These are phyloP conservation scores for Bidens hawaiensis DNA, from an alignment of 140 eudicot species.

Conservation along the genomic window DNA sequence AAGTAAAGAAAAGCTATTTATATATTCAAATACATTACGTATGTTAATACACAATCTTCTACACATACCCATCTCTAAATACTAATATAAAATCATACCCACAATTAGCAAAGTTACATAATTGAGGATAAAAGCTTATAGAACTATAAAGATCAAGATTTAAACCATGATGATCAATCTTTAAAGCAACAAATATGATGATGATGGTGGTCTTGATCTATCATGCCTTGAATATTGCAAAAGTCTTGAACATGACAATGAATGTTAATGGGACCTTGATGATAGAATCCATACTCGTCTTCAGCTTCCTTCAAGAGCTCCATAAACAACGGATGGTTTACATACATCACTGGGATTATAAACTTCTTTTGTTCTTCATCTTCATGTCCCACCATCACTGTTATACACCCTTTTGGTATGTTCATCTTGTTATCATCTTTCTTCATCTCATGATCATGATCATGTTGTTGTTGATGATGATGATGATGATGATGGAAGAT, in stretches of 20 bases:
- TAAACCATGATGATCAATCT: slow-evolving; percentile 24
- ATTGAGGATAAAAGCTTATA: no score
- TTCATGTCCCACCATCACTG: slow-evolving; percentile 65
- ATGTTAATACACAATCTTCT: neutral
- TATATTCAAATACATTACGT: neutral
- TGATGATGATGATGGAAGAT: slow-evolving; percentile 18
- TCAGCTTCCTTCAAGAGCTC: slow-evolving; percentile 69
- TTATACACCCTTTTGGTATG: slow-evolving; percentile 65
- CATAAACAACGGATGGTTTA: slow-evolving; percentile 71
- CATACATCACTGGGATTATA: slow-evolving; percentile 58
- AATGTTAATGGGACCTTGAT: slow-evolving; percentile 54
- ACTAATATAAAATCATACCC: slow-evolving; percentile 8
- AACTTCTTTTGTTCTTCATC: slow-evolving; percentile 66
- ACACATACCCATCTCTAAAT: no score
- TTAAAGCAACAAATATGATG: slow-evolving; percentile 43
- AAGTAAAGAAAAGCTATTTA: neutral
- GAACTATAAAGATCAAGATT: slow-evolving; percentile 1
- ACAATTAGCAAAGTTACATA: neutral
- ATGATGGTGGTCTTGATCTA: slow-evolving; percentile 24
- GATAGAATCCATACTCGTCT: slow-evolving; percentile 67
- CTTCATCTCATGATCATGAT: slow-evolving; percentile 9
- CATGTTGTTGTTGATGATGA: slow-evolving; percentile 35
- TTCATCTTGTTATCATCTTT: slow-evolving; percentile 25
- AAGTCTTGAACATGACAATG: slow-evolving; percentile 61
- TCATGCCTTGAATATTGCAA: slow-evolving; percentile 40